These are phyloP conservation scores for Diaporthe ilicicola DNA, from an alignment of 2,329 filamentous ascomycete species.

Conservation along the genomic window DNA sequence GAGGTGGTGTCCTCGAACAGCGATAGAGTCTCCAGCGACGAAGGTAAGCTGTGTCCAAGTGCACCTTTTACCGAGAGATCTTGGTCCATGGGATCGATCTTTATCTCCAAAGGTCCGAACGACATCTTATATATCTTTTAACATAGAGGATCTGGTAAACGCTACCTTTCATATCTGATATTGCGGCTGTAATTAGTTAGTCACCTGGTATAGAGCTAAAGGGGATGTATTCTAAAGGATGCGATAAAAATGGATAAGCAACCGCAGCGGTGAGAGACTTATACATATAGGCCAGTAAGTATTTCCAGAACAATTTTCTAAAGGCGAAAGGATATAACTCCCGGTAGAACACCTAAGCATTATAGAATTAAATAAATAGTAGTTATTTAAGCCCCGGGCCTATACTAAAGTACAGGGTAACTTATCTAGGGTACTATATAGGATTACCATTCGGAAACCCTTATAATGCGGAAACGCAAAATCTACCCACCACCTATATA, in stretches of 20 bases:
- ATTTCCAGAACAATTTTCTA: background rate
- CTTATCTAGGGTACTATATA: too few relatives aligned
- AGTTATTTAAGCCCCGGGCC: too few relatives aligned
- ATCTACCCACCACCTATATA: too few relatives aligned
- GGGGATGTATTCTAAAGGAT: background rate
- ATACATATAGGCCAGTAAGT: background rate
- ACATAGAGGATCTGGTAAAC: background rate
- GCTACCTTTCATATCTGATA: conserved; percentile 18
- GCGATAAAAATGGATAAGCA: background rate
- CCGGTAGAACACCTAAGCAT: too few relatives aligned
- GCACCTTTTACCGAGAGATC: background rate
- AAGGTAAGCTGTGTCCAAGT: background rate
- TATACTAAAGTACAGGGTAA: too few relatives aligned
- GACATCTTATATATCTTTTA: background rate
- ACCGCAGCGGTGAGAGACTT: background rate
- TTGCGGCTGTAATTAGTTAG: background rate
- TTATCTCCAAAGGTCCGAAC: background rate
- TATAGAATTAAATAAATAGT: too few relatives aligned
- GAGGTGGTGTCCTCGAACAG: background rate
- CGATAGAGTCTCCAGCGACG: background rate
- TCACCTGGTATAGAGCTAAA: background rate
- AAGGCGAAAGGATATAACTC: background rate
- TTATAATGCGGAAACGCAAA: too few relatives aligned
- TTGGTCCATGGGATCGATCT: background rate
- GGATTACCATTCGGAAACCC: too few relatives aligned